These are phyloP conservation scores for Puccinellia tenuiflora DNA, from an alignment of 176 grass and related monocot species.

Conservation along the genomic window DNA sequence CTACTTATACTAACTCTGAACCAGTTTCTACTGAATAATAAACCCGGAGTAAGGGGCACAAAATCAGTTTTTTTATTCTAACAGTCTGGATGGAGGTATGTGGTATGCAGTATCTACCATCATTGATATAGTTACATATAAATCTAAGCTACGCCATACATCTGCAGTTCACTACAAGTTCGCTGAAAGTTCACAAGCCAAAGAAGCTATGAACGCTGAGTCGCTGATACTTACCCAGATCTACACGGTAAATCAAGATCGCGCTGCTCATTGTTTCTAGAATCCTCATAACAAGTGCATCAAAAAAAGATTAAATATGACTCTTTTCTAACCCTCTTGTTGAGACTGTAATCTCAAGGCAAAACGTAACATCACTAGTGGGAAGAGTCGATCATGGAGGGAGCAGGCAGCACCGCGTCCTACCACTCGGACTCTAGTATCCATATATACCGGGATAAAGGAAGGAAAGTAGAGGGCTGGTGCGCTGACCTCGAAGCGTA, in stretches of 20 bases:
- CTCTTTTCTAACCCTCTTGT: neutral
- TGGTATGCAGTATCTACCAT: neutral
- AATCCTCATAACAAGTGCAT: neutral
- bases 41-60: neutral
- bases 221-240: neutral
- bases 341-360: neutral
- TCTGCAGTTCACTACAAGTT: neutral
- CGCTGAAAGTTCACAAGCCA: neutral
- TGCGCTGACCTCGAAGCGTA: constrained; percentile 68
- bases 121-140: neutral
- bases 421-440: neutral
- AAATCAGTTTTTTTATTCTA: neutral
- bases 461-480: neutral
- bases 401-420: neutral
- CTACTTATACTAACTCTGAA: neutral
- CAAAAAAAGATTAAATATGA: neutral
- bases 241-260: neutral
- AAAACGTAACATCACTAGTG: neutral
- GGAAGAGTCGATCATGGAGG: neutral
- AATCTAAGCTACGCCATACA: constrained; percentile 1
- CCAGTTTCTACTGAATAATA: neutral
- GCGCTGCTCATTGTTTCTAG: neutral
- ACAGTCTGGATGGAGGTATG: neutral
- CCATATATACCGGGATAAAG: neutral
- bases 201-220: neutral